A percentile compares a stretch with the other conserved stretches of the same genome.
These are phyloP conservation scores for Trypethelium eluteriae DNA, from an alignment of 495 filamentous ascomycete genomes.

Conservation along the genomic window DNA sequence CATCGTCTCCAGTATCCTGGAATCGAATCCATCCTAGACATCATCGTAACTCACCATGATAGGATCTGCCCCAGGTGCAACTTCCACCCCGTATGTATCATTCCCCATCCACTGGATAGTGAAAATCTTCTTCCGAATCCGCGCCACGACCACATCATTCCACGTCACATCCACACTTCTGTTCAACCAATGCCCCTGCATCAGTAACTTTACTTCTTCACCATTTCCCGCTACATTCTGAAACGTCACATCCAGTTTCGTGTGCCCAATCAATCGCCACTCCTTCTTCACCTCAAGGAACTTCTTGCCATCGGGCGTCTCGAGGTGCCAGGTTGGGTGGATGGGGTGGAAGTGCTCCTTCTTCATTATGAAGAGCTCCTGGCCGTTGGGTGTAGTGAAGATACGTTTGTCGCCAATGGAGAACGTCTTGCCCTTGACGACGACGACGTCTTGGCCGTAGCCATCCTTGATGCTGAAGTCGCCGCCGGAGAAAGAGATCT, in stretches of 20 bases:
- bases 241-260: not conserved
- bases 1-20: not conserved
- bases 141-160: not conserved
- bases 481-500: not conserved
- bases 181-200: not conserved
- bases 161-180: not conserved
- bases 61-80: not conserved
- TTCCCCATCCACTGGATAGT: not conserved
- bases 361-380: not conserved
- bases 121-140: not conserved
- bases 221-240: not conserved
- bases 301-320: not conserved
- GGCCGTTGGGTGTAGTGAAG: not conserved
- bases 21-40: not conserved
- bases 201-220: not conserved
- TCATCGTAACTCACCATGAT: not conserved
- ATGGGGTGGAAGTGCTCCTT: not conserved
- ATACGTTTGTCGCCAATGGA: not conserved
- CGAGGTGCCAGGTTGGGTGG: not conserved
- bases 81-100: not conserved
- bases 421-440: not conserved
- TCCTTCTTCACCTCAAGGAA: not conserved
- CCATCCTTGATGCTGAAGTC: not conserved
- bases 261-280: not conserved
- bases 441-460: not conserved